Evolutionary conservation across 345 rosid species (phyloP), one percentile per base, ranked within the genome.

Genomic region (Conringia planisiliqua): DNA sequence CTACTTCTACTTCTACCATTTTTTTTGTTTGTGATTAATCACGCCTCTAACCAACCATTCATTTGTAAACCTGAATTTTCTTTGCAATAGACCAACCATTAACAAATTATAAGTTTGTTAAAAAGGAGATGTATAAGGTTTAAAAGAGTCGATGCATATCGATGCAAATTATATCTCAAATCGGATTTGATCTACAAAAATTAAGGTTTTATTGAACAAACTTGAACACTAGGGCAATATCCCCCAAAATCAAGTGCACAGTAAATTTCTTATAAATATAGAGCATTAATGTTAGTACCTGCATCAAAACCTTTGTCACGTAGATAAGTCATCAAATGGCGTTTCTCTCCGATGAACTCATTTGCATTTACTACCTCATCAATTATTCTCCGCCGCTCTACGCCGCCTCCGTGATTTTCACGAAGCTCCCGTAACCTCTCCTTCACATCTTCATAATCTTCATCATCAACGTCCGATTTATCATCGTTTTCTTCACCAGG

Each of bases 221-320:
- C 13, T 2, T 18, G 5, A 24, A 43, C 11, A n/a, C n/a, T n/a
- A n/a, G n/a, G n/a, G n/a, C 3, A 36, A 29, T 27, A 14, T 13
- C 61, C 43, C 62, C 20, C 32, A 36, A 58, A 8, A 27, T 20
- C 20, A 62, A 18, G 20, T 43, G 12, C 40, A 43, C 7, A 10
- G 20, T 24, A 78, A 52, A 35, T 2, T 36, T 60, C 33, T 5
- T 22, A 13, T 16, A 11, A 32, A 40, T 20, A 39, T 54, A 12
- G 11, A 55, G 7, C 8, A 16, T 39, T 4, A 40, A 8, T n/a
- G 81, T 64, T 35, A 66, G 10, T 51, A 93, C 99, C 97, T 10
- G 97, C 93, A 76, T 92, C 97, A 16, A 85, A 83, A 51, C 91
- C 99, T n/a, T 55, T 78, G 59, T 76, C 75, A 11, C 89, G 87